Conservation (phyloP, 805 yeast genomes). For the Wilhelminamyces savonicus region DNA sequence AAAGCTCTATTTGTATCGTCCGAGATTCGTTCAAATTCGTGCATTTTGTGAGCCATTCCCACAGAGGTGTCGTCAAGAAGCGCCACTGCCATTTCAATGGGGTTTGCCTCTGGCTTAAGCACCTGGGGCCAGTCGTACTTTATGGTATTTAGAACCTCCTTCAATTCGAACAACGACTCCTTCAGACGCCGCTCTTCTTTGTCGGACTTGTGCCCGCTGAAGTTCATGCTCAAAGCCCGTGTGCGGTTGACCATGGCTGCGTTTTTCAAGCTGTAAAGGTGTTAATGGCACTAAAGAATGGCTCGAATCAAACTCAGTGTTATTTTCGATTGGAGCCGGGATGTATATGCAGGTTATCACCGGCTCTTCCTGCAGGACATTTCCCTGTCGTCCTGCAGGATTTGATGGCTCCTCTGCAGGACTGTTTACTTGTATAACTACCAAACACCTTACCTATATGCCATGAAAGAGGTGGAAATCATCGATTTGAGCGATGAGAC, state of each 20-base stretch:
- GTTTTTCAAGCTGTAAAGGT: too few species aligned
- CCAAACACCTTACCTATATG: too few species aligned
- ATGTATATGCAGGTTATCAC: too few species aligned
- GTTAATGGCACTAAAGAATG: too few species aligned
- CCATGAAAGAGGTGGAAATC: slow-evolving; percentile 7
- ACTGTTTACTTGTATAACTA: too few species aligned
- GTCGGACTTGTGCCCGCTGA: slow-evolving; percentile 12
- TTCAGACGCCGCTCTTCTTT: slow-evolving; percentile 6
- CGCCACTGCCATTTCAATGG: slow-evolving; percentile 78
- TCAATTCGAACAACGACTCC: slow-evolving; percentile 23
- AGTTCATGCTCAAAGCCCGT: slow-evolving; percentile 18
- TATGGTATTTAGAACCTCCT: slow-evolving; percentile 28
- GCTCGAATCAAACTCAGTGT: background rate
- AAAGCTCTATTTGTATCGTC: slow-evolving; percentile 51
- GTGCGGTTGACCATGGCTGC: slow-evolving; percentile 14
- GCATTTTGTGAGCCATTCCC: slow-evolving; percentile 73
- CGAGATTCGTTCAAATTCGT: slow-evolving; percentile 60
- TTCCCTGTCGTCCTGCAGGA: too few species aligned
- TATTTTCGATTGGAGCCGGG: too few species aligned
- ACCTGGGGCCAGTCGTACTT: slow-evolving; percentile 40
- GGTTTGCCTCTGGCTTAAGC: slow-evolving; percentile 51
- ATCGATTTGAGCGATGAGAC: slow-evolving; percentile 7
- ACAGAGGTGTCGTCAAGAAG: slow-evolving; percentile 82
- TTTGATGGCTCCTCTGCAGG: too few species aligned
- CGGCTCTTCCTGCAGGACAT: too few species aligned